phyloP scores from a whole-genome alignment of 352 stramenopile genomes.

The Globisporangium spinosum region DNA sequence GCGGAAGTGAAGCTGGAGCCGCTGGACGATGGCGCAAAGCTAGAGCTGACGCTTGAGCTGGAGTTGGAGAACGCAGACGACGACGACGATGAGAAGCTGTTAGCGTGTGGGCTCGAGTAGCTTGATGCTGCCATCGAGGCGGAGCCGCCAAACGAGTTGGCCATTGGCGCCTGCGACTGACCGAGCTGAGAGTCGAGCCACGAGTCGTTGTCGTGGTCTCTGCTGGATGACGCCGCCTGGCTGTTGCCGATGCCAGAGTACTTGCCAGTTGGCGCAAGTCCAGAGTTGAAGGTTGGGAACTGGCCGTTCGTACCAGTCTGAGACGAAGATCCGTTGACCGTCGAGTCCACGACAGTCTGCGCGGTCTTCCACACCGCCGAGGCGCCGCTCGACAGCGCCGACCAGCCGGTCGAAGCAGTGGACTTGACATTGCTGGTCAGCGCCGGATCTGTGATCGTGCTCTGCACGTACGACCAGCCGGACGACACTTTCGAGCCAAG shows the following conservation, averaged over 20 bases:
- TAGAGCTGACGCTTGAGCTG: slow-evolving; percentile 23
- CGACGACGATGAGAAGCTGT: slow-evolving; percentile 41
- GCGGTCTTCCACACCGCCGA: slow-evolving; percentile 62
- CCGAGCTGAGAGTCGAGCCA: slow-evolving; percentile 58
- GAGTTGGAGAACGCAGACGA: slow-evolving; percentile 29
- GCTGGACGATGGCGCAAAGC: slow-evolving; percentile 16
- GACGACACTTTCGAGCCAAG: slow-evolving; percentile 74
- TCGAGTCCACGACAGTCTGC: slow-evolving; percentile 54
- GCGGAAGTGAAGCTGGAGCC: slow-evolving; percentile 22
- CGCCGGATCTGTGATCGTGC: slow-evolving; percentile 64
- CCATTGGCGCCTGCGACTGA: slow-evolving; percentile 20
- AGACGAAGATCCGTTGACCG: slow-evolving; percentile 19
- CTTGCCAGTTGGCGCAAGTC: slow-evolving; percentile 53
- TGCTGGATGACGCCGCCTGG: slow-evolving; percentile 16
- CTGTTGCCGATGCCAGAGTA: slow-evolving; percentile 56
- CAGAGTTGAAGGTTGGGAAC: slow-evolving; percentile 56
- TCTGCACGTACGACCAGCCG: slow-evolving; percentile 75
- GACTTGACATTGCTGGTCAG: slow-evolving; percentile 76
- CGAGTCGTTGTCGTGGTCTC: slow-evolving; percentile 65
- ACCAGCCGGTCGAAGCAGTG: slow-evolving; percentile 75
- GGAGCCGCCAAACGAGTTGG: slow-evolving; percentile 33
- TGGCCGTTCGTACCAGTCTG: slow-evolving; percentile 21
- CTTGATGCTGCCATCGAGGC: slow-evolving; percentile 6
- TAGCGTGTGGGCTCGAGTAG: slow-evolving; percentile 26
- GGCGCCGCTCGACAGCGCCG: slow-evolving; percentile 58